Percentiles rank a stretch among this genome's conserved stretches.
Conservation (phyloP, 345 rosid species). For the Boechera divaricarpa region DNA sequence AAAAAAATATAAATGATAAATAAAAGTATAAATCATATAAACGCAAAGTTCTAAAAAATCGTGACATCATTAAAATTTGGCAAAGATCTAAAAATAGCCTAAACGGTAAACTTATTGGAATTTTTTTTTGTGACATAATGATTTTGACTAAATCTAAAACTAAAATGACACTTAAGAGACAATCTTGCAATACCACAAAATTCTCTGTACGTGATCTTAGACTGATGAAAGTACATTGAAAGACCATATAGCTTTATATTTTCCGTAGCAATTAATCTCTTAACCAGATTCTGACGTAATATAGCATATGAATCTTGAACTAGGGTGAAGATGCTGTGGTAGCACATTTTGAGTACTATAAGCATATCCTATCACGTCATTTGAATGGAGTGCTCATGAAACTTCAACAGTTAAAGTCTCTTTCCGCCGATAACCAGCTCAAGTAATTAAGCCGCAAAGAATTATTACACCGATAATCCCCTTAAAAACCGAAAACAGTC, state of each 20-base stretch:
- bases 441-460: conserved; percentile 57
- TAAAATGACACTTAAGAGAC: no score
- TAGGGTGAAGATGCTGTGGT: conserved; percentile 41
- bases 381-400: conserved; percentile 95
- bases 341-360: conserved; percentile 89
- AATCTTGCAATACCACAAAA: no score
- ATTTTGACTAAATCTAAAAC: no score
- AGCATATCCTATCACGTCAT: conserved; percentile 76
- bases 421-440: conserved; percentile 82
- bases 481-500: no score
- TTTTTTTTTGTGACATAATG: no score
- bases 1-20: no score
- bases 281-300: conserved; percentile 17
- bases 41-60: no score
- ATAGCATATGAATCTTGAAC: not conserved
- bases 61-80: no score
- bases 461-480: no score
- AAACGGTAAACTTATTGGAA: no score
- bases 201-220: conserved; percentile 69
- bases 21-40: no score
- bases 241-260: not conserved
- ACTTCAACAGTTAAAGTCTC: conserved; percentile 83
- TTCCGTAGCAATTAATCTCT: not conserved
- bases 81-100: no score
- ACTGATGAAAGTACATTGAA: conserved; percentile 55